phyloP scores from a whole-genome alignment of 257 asterid genomes.

The Handroanthus guayacan region DNA sequence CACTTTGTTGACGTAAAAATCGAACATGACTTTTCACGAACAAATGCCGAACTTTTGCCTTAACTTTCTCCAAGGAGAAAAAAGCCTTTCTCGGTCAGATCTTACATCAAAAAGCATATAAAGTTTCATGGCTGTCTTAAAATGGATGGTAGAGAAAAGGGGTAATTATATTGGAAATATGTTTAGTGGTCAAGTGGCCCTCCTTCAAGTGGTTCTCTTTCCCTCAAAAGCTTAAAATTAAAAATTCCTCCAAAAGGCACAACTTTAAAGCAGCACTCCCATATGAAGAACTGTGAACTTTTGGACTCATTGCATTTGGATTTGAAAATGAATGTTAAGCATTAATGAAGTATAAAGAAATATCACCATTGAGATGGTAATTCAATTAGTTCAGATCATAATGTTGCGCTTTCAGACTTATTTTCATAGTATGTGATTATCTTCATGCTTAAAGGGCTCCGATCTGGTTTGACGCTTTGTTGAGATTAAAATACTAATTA shows the following conservation, averaged over 20 bases:
- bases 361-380: no score
- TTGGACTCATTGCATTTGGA: no score
- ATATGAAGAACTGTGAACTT: no score
- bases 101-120: not conserved
- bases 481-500: no score
- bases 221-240: not conserved
- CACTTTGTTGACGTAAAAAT: not conserved
- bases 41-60: constrained; percentile 23
- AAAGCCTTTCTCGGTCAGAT: not conserved
- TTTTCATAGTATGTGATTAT: no score
- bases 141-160: constrained; percentile 12
- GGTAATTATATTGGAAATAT: not conserved
- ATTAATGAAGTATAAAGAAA: no score
- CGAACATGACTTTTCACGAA: not conserved
- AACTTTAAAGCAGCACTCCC: constrained; percentile 5
- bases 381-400: no score
- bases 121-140: not conserved
- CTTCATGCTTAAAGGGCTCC: no score
- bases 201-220: constrained; percentile 28
- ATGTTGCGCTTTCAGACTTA: no score
- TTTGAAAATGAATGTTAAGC: no score
- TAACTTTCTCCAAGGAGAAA: not conserved
- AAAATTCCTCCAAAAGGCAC: not conserved
- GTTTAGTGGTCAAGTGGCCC: constrained; percentile 24
- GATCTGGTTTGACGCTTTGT: no score